Base-by-base conservation (phyloP, 2,329 filamentous ascomycete genomes). In the Amphichorda felina region DNA sequence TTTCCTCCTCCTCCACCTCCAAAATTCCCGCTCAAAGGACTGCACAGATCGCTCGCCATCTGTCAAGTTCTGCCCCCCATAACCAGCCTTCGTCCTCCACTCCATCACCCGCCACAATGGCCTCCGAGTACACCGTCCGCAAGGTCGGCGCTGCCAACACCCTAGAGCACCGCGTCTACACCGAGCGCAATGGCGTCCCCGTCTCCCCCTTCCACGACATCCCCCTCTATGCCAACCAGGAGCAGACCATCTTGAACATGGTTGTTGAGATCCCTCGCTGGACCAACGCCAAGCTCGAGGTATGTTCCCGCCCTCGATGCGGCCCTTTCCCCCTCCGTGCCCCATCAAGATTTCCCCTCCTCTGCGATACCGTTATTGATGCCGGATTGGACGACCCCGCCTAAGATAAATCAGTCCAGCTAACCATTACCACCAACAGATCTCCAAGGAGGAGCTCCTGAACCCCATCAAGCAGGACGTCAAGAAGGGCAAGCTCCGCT, bases 401-500 rank as follows among this genome's bases (percentile, higher is more conserved):
- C 11, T 21, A 7, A 17, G 10, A 30, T 27, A 14, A 7, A 4
- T 8, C 8, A 35, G n/a, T 4, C 16, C 16, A 9, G 22, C 31
- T 33, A 22, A 33, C 31, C 8, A 30, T 25, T 16, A 17, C 4
- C 9, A 14, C 18, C 15, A 31, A 35, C 40, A 95, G 88, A 95
- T 96, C 72, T 94, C 83, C 72, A 96, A 96, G 75, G 88, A 96
- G 59, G 91, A 98, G 66, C 75, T 83, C 56, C 81, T 96, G 61
- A 96, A 95, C 75, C 89, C 89, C 60, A 94, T 95, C 73, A 95
- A 95, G 81, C 91, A 98, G 73, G 91, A 98, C 63, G 77, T 79
- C 64, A 96, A 98, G 83, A 96, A 98, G 77, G 91, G 89, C 76
- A 96, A 95, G 78, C 87, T 96, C 55, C 85, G 91, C 57, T 98